Evolutionary conservation across 768 basidiomycete genomes (phyloP), one percentile per base, ranked within the genome.

Genomic region (Pulveroboletus ravenelii): DNA sequence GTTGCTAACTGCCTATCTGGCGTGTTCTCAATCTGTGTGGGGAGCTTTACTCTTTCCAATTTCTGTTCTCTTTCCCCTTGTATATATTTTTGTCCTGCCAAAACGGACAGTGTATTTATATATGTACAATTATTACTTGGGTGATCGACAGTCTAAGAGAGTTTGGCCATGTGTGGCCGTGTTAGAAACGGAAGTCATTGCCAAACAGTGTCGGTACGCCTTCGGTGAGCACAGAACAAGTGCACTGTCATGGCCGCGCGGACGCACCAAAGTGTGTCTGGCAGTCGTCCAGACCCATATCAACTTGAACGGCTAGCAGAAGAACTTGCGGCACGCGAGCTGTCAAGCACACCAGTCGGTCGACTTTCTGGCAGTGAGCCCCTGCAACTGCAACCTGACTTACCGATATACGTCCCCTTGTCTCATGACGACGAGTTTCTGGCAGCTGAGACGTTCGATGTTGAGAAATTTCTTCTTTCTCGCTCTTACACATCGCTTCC

Each of bases 401-500:
- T 89, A 20, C 87, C 86, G 15, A 70, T 77, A 54, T 79, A 79
- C 64, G 62, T 76, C 7, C 89, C 93, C 41, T 78, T 97, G 45
- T 84, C 90, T 3, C 93, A 94, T 60, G 69, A 78, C 64, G 87
- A 95, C 65, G 74, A 82, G 5, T 81, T 85, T 57, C 77, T 97
- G 39, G 78, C 78, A 3, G 76, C 83, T 0, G 73, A 80, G 25
- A 69, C 72, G 1, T 98, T 94, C 70, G 74, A 89, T 58, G 84
- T 90, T 15, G 93, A 97, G 62, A 77, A 78, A 1, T 97, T 98
- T 70, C 80, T 98, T 3, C 79, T 93, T 38, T 90, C 90, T 12
- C 81, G 94, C 41, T 77, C 87, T 27, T 84, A 90, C 58, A 87
- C 87, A 0, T 89, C 92, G 10, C 77, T 96, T 17, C 84, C 87